phyloP scores from a whole-genome alignment of 2,329 filamentous ascomycete species.

The Diaporthe ilicicola region DNA sequence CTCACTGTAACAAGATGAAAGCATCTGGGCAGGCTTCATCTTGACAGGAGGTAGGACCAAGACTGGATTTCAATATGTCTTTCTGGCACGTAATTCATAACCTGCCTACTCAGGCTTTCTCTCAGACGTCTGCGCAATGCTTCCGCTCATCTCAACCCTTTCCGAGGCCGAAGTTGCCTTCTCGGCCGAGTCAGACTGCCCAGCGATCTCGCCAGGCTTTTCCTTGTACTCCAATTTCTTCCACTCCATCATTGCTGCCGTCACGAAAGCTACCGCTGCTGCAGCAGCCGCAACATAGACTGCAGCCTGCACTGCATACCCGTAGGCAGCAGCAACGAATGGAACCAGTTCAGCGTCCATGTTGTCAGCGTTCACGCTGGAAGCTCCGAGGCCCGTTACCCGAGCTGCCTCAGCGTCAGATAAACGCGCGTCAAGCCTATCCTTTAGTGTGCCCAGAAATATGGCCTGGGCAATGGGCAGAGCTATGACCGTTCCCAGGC shows the following conservation, averaged over 20 bases:
- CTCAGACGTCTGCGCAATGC: neutral
- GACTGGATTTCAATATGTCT: neutral
- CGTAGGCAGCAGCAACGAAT: neutral
- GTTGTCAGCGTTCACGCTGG: neutral
- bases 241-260: conserved; percentile 1
- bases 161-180: neutral
- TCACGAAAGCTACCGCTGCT: neutral
- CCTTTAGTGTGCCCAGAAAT: neutral
- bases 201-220: neutral
- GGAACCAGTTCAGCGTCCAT: neutral
- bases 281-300: neutral
- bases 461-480: conserved; percentile 2
- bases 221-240: conserved; percentile 1
- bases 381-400: neutral
- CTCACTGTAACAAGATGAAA: too few species aligned
- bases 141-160: too few species aligned
- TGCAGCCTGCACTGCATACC: neutral
- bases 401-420: neutral
- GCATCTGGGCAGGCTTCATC: too few species aligned
- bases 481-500: neutral
- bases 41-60: neutral
- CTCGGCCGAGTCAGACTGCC: neutral
- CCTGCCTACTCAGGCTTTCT: neutral
- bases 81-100: too few species aligned
- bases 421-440: neutral